A percentile compares a stretch with the other conserved stretches of the same genome.
phyloP scores from a whole-genome alignment of 2,329 filamentous ascomycete species.

The Cercospora citrullina region DNA sequence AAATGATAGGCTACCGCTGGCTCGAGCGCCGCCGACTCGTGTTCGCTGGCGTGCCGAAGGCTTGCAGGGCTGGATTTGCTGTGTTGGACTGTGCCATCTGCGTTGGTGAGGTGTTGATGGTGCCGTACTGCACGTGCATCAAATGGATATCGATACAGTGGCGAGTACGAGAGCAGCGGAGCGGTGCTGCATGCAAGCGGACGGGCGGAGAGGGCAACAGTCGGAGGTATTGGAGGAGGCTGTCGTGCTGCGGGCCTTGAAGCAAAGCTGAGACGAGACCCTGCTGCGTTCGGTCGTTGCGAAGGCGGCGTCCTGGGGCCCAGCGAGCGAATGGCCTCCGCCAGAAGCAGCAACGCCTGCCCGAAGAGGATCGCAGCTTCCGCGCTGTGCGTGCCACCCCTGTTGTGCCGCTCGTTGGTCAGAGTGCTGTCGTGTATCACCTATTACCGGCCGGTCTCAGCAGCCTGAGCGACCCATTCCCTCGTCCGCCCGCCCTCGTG shows the following conservation, averaged over 20 bases:
- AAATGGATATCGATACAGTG: no score
- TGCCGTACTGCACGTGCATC: background rate
- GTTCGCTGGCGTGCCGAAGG: background rate
- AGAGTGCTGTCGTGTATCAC: background rate
- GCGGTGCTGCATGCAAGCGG: slow-evolving; percentile 6
- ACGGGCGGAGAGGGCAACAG: background rate
- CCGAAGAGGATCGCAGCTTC: background rate
- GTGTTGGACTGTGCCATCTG: no score
- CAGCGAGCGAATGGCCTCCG: background rate
- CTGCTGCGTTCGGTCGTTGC: background rate
- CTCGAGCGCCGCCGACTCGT: slow-evolving; percentile 12
- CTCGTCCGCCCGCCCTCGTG: background rate
- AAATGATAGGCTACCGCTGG: slow-evolving; percentile 15
- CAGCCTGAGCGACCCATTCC: background rate
- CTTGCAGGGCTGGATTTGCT: background rate
- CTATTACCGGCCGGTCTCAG: slow-evolving; percentile 2
- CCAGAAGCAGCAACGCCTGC: background rate
- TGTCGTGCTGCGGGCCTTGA: background rate
- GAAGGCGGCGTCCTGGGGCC: background rate
- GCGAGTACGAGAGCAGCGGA: background rate
- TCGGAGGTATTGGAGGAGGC: slow-evolving; percentile 6
- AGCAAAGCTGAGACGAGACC: slow-evolving; percentile 7
- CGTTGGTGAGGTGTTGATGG: background rate
- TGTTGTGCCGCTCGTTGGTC: background rate
- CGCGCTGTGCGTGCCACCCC: background rate